phyloP scores from a whole-genome alignment of 2,329 filamentous ascomycete species.

The Neonectria punicea region DNA sequence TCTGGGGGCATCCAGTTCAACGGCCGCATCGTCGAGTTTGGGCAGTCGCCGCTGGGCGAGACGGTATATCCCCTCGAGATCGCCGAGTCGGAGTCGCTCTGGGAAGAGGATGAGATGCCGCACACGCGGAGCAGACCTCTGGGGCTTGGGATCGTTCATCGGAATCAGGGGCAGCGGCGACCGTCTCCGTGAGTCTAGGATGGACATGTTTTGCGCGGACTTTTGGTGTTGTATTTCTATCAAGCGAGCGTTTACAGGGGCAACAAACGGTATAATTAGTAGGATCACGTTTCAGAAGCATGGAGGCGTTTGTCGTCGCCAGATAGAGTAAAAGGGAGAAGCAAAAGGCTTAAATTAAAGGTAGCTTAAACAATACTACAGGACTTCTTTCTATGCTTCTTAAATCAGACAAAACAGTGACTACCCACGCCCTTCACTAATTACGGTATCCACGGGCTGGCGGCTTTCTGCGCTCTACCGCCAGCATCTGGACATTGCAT shows the following conservation, averaged over 20 bases:
- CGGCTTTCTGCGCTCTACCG: conserved; percentile 5
- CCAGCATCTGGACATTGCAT: conserved; percentile 19
- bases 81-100: conserved; percentile 18
- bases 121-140: conserved; percentile 7
- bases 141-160: conserved; percentile 25
- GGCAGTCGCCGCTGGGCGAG: conserved; percentile 21
- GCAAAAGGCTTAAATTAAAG: not conserved
- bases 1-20: conserved; percentile 40
- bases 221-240: not conserved
- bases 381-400: not conserved
- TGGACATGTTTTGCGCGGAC: not conserved
- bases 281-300: not conserved
- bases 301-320: conserved; percentile 6
- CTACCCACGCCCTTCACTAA: not conserved
- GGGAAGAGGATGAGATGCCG: conserved; percentile 10
- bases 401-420: not conserved
- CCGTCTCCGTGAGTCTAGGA: not conserved
- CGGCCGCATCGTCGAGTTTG: conserved; percentile 37
- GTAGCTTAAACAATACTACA: not conserved
- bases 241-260: not conserved
- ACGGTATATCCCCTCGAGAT: conserved; percentile 30
- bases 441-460: not conserved
- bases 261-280: not conserved
- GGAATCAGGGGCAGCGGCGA: conserved; percentile 1
- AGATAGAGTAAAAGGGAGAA: not conserved